Base-by-base conservation (phyloP, 2,329 filamentous ascomycete species). In the Ascochyta rabiei region DNA sequence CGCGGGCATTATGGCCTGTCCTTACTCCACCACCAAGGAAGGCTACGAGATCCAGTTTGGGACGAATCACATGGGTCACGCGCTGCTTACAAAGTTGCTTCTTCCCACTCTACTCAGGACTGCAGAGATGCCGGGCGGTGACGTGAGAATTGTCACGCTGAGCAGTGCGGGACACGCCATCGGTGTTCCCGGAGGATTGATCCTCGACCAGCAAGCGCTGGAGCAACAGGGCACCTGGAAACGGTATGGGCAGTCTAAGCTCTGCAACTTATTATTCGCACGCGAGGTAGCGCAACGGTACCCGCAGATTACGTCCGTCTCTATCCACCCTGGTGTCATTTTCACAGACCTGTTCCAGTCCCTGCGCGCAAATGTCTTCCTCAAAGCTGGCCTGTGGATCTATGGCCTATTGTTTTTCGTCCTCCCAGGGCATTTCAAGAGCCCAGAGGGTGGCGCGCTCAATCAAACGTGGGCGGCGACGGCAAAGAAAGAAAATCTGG, bases 21-120 rank as follows among this genome's bases (percentile, higher is more conserved):
- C 73, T 1, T 72, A 78, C 35, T 66, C 60, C 21, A 66, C 71
- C 2, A 82, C 80, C 0, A 68, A 73, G 16, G 79, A 82, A 38
- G 80, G 79, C 38, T 81, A 80, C 57, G 81, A 83, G 62, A 73
- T 78, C 28, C 79, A 82, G 46, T 78, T 82, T 52, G 81, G 79
- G 28, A 81, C 77, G 9, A 82, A 83, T 59, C 77, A 82, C 68
- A 68, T 82, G 57, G 81, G 79, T n/a, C 81, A 81, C 57, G 78
- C 79, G 3, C 71, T 82, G 0, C 62, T 82, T 12, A 80, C 75
- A 8, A 78, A 77, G 33, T 70, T 80, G 2, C 73, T 83, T 0
- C 63, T 81, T 1, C 79, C 78, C 1, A 70, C 66, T 0, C 63
- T 83, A 43, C 68, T 76, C 9, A 58, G 71, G 15, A 81, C 81